These are phyloP conservation scores for Fomitopsis pinicola DNA, from an alignment of 1,284 basidiomycete species.

Conservation along the genomic window DNA sequence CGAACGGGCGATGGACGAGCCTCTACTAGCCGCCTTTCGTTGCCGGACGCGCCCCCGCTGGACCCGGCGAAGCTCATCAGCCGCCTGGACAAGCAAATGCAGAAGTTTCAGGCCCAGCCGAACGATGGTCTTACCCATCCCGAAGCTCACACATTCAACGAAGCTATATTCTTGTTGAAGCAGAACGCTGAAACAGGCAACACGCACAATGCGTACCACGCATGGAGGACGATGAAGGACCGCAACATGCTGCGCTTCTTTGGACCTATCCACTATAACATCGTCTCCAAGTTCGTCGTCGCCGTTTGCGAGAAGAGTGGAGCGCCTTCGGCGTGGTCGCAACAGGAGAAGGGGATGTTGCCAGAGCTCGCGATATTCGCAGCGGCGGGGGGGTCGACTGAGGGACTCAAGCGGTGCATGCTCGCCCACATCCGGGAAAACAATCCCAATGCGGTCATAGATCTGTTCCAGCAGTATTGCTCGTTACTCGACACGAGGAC, in stretches of 20 bases:
- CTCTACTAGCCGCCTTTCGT: background rate
- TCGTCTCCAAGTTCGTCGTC: constrained; percentile 34
- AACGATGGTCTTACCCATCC: constrained; percentile 8
- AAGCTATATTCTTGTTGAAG: constrained; percentile 11
- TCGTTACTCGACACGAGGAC: constrained; percentile 8
- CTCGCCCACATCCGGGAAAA: constrained; percentile 36
- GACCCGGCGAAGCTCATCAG: constrained; percentile 8
- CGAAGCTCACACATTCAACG: constrained; percentile 16
- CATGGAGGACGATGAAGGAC: constrained; percentile 43
- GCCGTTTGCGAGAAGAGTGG: constrained; percentile 22
- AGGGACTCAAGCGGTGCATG: constrained; percentile 50
- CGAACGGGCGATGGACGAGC: background rate
- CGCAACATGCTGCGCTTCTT: constrained; percentile 39
- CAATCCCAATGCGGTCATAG: constrained; percentile 39
- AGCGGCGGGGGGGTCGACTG: constrained; percentile 35
- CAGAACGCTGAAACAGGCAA: constrained; percentile 12
- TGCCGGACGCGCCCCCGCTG: background rate
- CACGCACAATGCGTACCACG: constrained; percentile 21
- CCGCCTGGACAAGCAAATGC: constrained; percentile 8
- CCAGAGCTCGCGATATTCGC: constrained; percentile 48
- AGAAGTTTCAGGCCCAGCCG: constrained; percentile 5
- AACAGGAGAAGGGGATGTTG: constrained; percentile 27
- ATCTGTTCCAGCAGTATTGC: constrained; percentile 42
- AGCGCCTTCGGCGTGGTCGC: constrained; percentile 19
- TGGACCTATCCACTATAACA: constrained; percentile 35